Percentiles rank a stretch among this genome's conserved stretches.
phyloP scores from a whole-genome alignment of 2,329 filamentous ascomycete genomes.

The Arachnomyces sp. region DNA sequence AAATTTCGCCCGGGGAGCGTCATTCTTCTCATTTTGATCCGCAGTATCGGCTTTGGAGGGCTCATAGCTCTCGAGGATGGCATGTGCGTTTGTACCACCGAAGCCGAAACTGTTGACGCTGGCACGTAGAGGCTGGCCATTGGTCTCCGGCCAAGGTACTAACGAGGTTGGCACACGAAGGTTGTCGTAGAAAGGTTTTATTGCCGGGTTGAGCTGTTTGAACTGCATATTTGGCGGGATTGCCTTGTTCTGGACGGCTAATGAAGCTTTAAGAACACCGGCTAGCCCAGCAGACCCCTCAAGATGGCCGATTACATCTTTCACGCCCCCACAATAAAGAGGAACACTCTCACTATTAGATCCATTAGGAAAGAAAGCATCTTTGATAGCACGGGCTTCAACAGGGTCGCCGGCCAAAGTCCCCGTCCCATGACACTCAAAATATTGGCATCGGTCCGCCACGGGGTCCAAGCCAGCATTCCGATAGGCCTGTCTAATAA shows the following conservation, averaged over 20 bases:
- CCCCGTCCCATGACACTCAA: slow-evolving; percentile 37
- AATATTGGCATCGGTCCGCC: slow-evolving; percentile 22
- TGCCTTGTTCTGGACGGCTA: slow-evolving; percentile 19
- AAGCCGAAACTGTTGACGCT: slow-evolving; percentile 20
- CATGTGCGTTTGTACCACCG: slow-evolving; percentile 8
- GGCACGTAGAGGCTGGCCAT: slow-evolving; percentile 8
- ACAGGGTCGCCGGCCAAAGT: slow-evolving; percentile 22
- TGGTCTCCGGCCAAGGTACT: slow-evolving; percentile 14
- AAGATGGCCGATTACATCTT: slow-evolving; percentile 22
- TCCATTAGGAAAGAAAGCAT: slow-evolving; percentile 13
- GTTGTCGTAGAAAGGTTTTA: slow-evolving; percentile 14
- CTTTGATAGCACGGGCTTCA: slow-evolving; percentile 17
- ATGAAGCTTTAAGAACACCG: slow-evolving; percentile 19
- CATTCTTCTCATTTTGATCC: too few relatives aligned
- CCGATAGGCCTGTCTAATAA: slow-evolving; percentile 23
- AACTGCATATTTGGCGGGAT: slow-evolving; percentile 25
- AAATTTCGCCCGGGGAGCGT: too few relatives aligned
- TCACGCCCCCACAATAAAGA: slow-evolving; percentile 20
- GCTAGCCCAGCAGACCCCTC: slow-evolving; percentile 21
- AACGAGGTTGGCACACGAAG: slow-evolving; percentile 11
- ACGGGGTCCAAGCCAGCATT: slow-evolving; percentile 24
- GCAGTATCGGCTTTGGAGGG: background rate
- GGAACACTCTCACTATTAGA: background rate
- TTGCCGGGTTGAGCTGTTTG: slow-evolving; percentile 12
- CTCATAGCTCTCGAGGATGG: slow-evolving; percentile 13